Base-by-base conservation (phyloP, 2,329 filamentous ascomycete genomes). In the Nakataea oryzae region DNA sequence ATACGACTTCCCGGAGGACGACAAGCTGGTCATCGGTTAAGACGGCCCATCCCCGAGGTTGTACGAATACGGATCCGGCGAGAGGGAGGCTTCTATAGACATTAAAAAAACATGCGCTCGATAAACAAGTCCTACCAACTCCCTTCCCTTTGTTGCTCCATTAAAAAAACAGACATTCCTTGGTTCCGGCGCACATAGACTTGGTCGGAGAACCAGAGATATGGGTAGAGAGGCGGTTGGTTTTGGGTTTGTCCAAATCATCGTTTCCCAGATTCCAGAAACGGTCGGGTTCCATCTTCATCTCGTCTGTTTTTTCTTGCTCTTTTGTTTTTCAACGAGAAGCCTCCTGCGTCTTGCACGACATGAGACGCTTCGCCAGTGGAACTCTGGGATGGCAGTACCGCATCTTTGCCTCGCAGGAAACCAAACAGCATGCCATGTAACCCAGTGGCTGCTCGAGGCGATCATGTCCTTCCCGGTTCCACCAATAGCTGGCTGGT, bases 1-100 rank as follows among this genome's bases (percentile, higher is more conserved):
- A 72, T 96, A 97, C 83, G 91, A 90, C 72, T 97, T 99, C 86
- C 87, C 91, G 66, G 89, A 93, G 75, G 95, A 97, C 14, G 87
- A 85, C 74, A 88, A 87, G 79, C 82, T 99, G 69, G 78, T 97
- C 70, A 96, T 99, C 79, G 95, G 95, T 89, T 99, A 93, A 84
- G 74, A 34, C 62, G 32, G 27, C 41, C 41, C 24, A 30, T 30
- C 24, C 32, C 21, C 11, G 41, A 60, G 58, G 24, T n/a, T 60
- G 58, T 60, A 60, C 56, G 56, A 58, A 21, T 58, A 58, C 56
- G 56, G 56, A 61, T 62, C 63, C 57, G 63, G 32, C 26, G 27
- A 12, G 26, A 29, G 24, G 56, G 47, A 47, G 54, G 50, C 41
- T 24, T 58, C 60, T 54, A 28, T 57, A 56, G 55, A 55, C 28